Conservation (phyloP, 148 eudicot genomes). For the Heliosperma pusillum region DNA sequence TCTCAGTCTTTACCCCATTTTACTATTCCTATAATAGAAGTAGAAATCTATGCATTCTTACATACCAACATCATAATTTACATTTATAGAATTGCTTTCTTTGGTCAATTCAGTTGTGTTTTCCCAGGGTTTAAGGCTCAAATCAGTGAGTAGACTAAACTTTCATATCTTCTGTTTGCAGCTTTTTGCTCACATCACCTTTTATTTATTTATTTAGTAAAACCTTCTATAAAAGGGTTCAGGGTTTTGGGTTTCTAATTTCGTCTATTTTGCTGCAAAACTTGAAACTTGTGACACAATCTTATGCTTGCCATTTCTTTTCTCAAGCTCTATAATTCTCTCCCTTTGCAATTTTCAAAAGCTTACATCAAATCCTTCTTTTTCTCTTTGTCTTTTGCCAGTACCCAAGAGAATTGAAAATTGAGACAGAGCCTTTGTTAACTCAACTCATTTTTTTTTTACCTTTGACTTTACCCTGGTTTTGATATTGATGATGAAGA, state of each 20-base stretch:
- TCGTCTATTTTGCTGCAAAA: constrained; percentile 18
- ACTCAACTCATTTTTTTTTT: not conserved
- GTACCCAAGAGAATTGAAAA: not conserved
- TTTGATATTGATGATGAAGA: constrained; percentile 13
- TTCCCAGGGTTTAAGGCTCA: constrained; percentile 26
- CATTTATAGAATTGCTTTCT: constrained; percentile 22
- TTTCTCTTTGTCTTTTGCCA: not conserved
- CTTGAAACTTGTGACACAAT: constrained; percentile 16
- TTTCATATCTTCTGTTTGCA: constrained; percentile 29
- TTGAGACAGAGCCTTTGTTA: constrained; percentile 4
- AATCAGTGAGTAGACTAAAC: constrained; percentile 8
- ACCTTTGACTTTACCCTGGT: constrained; percentile 9
- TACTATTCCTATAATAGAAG: constrained; percentile 20
- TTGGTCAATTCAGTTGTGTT: constrained; percentile 24
- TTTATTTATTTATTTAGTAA: constrained; percentile 22
- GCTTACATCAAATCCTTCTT: constrained; percentile 12
- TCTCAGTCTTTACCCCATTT: constrained; percentile 14
- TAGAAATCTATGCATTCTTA: constrained; percentile 17
- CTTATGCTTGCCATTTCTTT: constrained; percentile 12
- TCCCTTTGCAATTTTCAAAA: not conserved
- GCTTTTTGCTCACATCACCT: constrained; percentile 22
- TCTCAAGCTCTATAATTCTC: constrained; percentile 14
- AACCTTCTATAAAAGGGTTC: constrained; percentile 40
- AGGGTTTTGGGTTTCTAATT: constrained; percentile 35
- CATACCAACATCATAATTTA: constrained; percentile 15